These are phyloP conservation scores for Malassezia japonica DNA, from an alignment of 1,284 basidiomycete genomes.

Conservation along the genomic window DNA sequence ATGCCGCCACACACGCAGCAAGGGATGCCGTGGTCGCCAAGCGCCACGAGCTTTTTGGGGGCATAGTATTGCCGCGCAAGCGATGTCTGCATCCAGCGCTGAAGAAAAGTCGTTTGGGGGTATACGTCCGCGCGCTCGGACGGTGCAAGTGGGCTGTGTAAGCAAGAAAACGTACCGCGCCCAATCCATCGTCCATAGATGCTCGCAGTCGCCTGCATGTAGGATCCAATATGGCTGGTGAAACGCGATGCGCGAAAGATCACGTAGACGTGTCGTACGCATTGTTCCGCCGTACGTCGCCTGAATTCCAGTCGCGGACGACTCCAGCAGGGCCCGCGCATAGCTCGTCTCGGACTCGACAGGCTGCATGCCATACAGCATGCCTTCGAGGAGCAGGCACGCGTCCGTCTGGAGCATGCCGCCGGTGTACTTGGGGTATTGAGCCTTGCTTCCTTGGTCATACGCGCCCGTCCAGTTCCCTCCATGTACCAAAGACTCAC, in stretches of 20 bases:
- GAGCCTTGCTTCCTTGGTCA: background rate
- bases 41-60: slow-evolving; percentile 7
- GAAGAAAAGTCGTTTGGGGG: background rate
- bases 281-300: background rate
- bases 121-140: background rate
- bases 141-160: background rate
- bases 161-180: slow-evolving; percentile 4
- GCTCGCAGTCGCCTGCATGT: slow-evolving; percentile 17
- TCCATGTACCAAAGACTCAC: background rate
- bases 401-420: slow-evolving; percentile 2
- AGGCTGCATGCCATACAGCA: slow-evolving; percentile 3
- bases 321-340: slow-evolving; percentile 1
- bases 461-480: slow-evolving; percentile 11
- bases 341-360: background rate
- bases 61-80: slow-evolving; percentile 13
- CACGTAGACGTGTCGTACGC: background rate
- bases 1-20: slow-evolving; percentile 14
- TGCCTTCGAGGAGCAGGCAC: slow-evolving; percentile 1
- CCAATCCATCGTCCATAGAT: slow-evolving; percentile 11
- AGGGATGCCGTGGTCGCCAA: background rate
- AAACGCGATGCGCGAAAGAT: background rate
- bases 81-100: slow-evolving; percentile 10
- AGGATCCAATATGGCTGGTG: slow-evolving; percentile 10
- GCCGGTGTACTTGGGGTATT: slow-evolving; percentile 6
- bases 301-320: background rate